Evolutionary conservation across 2,329 filamentous ascomycete genomes (phyloP), one percentile per base, ranked within the genome.

Genomic region (Trichoderma sp.): DNA sequence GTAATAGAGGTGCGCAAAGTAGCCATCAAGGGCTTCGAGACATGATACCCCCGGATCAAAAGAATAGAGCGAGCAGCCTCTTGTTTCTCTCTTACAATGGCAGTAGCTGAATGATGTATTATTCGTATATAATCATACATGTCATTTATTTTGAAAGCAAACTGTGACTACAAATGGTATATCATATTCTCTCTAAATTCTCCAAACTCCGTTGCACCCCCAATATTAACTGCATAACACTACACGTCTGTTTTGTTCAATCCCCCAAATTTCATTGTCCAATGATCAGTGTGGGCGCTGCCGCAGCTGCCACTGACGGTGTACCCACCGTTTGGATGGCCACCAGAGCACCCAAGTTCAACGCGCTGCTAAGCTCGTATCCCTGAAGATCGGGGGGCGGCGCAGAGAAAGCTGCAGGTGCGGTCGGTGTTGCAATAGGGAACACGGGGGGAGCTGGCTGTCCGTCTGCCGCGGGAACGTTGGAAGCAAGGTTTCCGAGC

Each of bases 11-110:
- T 13, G 13, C 15, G 23, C 23, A 58, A 32, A 43, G 34, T 12
- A 47, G 65, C 53, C 30, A 32, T 68, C 2, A 30, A 30, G 32
- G 53, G 53, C 15, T 58, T n/a, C 28, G 32, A 43, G 15, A 50
- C 47, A 72, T 78, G 74, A 79, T 79, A 80, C 78, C 76, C 76
- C 65, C 26, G 6, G 23, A 28, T n/a, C 23, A 47, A n/a, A 59
- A 9, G 55, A 47, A 53, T 47, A 57, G 65, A 47, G 20, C 15
- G 13, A 68, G n/a, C n/a, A n/a, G n/a, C n/a, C n/a, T 47, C 20
- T 32, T 32, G 15, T n/a, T 59, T 32, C 3, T 6, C n/a, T 28
- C 63, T 9, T 65, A 23, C 17, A 23, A 71, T 12, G 20, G 17
- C 47, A 71, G 47, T 32, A 47, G 36, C 34, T 63, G 36, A 63